Percentiles rank a stretch among this genome's conserved stretches.
Evolutionary conservation across 345 rosid species (phyloP).

Genomic region (Eucalyptus curtisii): DNA sequence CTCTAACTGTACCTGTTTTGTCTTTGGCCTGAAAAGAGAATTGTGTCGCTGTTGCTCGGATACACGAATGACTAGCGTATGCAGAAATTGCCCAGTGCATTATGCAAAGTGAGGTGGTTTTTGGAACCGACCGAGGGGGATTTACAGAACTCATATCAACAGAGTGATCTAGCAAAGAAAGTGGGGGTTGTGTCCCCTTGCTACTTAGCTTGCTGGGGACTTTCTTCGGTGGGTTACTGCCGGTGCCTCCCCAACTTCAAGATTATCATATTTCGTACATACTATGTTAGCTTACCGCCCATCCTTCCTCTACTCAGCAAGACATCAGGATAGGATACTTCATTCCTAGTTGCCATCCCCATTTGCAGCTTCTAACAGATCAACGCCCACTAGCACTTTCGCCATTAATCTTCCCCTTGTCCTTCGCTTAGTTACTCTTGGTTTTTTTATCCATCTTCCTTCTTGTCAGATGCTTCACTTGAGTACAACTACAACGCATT

Average conservation of each 20-base stretch:
- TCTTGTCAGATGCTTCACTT: not conserved
- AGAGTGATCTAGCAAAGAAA: not conserved
- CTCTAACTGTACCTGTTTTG: not conserved
- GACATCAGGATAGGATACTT: not conserved
- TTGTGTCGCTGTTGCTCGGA: not conserved
- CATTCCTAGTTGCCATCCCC: not conserved
- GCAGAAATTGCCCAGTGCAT: not conserved
- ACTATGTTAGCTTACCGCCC: not conserved
- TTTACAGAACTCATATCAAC: not conserved
- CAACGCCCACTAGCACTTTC: not conserved
- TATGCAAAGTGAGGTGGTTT: not conserved
- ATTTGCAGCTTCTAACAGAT: not conserved
- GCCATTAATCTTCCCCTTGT: not conserved
- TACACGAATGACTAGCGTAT: not conserved
- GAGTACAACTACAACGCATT: not conserved
- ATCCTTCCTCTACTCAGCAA: not conserved
- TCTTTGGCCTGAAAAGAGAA: not conserved
- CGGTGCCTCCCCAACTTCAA: not conserved
- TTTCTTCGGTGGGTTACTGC: not conserved
- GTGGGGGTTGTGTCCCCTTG: not conserved
- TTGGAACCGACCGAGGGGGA: not conserved
- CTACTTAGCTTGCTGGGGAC: not conserved
- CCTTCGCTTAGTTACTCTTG: not conserved
- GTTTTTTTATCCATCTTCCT: not conserved
- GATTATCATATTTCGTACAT: not conserved